These are phyloP conservation scores for Oryza glumipatula DNA, from an alignment of 176 grass and related monocot genomes.

Conservation along the genomic window DNA sequence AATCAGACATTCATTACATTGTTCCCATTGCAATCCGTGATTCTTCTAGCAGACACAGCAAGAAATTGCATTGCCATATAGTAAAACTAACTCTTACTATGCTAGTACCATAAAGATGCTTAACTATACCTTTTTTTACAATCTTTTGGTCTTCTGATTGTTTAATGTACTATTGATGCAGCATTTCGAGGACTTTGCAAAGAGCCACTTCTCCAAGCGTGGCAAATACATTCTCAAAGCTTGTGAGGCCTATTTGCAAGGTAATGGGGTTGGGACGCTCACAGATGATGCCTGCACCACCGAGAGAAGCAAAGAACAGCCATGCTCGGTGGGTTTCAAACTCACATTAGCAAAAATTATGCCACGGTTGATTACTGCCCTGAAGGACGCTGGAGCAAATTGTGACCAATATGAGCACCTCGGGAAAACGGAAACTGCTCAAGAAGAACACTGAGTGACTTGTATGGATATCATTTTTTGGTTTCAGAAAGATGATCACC, in stretches of 20 bases:
- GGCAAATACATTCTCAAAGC: constrained; percentile 90
- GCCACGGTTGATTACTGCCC: constrained; percentile 62
- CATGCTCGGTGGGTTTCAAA: constrained; percentile 91
- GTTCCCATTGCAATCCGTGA: not conserved
- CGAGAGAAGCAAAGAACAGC: constrained; percentile 64
- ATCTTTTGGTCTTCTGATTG: constrained; percentile 19
- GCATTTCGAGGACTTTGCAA: constrained; percentile 95
- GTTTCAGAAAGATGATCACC: constrained; percentile 45
- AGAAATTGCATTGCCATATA: not conserved
- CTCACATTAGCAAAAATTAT: constrained; percentile 86
- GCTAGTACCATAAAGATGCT: not conserved
- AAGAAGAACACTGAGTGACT: constrained; percentile 39
- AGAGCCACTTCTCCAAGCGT: constrained; percentile 66
- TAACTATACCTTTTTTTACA: constrained; percentile 21
- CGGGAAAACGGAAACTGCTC: constrained; percentile 51
- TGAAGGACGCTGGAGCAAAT: constrained; percentile 64
- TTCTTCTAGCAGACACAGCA: not conserved
- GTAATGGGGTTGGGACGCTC: constrained; percentile 74
- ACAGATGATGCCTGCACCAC: constrained; percentile 67
- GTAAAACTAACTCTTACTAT: constrained; percentile 4
- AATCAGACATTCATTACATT: not conserved
- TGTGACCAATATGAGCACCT: constrained; percentile 78
- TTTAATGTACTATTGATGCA: constrained; percentile 39
- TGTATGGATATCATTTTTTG: constrained; percentile 27
- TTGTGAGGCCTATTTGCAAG: constrained; percentile 86